Base-by-base conservation (phyloP, 2,329 filamentous ascomycete species). In the Neurospora sp. region DNA sequence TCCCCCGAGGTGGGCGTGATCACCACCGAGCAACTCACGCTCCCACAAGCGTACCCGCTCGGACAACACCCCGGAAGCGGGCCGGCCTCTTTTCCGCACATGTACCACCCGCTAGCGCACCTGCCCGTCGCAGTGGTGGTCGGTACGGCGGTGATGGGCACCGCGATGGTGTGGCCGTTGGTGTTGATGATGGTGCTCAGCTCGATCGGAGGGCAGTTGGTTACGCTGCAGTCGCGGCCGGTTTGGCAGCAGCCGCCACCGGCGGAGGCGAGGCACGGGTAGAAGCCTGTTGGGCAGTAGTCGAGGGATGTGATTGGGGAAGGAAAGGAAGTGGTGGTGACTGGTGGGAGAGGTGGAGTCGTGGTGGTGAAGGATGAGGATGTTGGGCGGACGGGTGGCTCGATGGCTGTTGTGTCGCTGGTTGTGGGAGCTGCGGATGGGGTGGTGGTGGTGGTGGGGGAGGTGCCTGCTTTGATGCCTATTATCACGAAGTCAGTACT, bases 251-350 rank as follows among this genome's bases (percentile, higher is more conserved):
- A 98, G 1, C 87, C 87, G 23, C 93, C 93, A 15, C 92, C 93
- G 71, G 94, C 93, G 71, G 89, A 89, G 1, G 95, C 95, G 2
- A 90, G 87, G 80, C 95, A 98, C 68, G 93, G 90, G 79, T 98
- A 98, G 83, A 94, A 98, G 2, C 94, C 94, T 0, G 90, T 94
- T 0, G 95, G 95, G 75, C 95, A 98, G 75, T 85, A 83, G 82
- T 78, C 38, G 11, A 62, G 17, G 19, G 33, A 3, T 23, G 33
- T 39, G 33, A 17, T 33, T 38, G 9, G 38, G 38, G 23, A n/a
- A 10, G 13, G 38, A 11, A 23, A 11, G 11, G 6, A n/a, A 8
- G 40, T 36, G 33, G 6, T 38, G 19, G 40, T 78, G 7, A 19
- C n/a, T 19, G 13, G 23, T 4, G 46, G 23, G 19, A 19, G 46